A percentile compares a stretch with the other conserved stretches of the same genome.
Evolutionary conservation across 2,329 filamentous ascomycete genomes (phyloP).

Genomic region (Calonectria montana): DNA sequence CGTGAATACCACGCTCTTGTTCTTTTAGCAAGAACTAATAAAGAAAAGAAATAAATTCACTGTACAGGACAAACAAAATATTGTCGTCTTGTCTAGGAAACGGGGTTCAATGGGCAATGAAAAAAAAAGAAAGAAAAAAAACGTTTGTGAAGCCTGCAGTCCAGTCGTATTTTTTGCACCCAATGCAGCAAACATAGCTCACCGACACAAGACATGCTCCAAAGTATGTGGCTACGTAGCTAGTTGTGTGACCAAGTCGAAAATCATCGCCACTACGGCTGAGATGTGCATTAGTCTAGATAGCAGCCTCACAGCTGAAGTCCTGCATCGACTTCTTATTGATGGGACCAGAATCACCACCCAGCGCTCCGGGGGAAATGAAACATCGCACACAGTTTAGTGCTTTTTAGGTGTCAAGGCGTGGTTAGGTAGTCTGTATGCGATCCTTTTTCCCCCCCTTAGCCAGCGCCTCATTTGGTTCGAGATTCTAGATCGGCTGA

Average conservation of each 20-base stretch:
- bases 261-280: not conserved
- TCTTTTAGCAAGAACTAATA: not conserved
- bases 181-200: too few relatives aligned
- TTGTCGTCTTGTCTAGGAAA: not conserved
- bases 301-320: not conserved
- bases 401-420: too few relatives aligned
- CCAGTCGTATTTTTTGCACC: too few relatives aligned
- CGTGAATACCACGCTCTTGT: not conserved
- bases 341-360: not conserved
- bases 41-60: not conserved
- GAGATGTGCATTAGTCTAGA: not conserved
- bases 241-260: not conserved
- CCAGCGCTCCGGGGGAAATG: too few relatives aligned
- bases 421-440: too few relatives aligned
- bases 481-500: not conserved
- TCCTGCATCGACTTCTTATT: not conserved
- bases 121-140: too few relatives aligned
- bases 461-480: not conserved
- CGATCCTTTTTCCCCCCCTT: too few relatives aligned
- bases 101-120: too few relatives aligned
- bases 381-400: too few relatives aligned
- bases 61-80: not conserved
- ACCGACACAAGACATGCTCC: not conserved
- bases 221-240: not conserved
- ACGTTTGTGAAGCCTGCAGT: too few relatives aligned